Conservation (phyloP, 2,329 filamentous ascomycete genomes). For the Malbranchea cinnamomea region DNA sequence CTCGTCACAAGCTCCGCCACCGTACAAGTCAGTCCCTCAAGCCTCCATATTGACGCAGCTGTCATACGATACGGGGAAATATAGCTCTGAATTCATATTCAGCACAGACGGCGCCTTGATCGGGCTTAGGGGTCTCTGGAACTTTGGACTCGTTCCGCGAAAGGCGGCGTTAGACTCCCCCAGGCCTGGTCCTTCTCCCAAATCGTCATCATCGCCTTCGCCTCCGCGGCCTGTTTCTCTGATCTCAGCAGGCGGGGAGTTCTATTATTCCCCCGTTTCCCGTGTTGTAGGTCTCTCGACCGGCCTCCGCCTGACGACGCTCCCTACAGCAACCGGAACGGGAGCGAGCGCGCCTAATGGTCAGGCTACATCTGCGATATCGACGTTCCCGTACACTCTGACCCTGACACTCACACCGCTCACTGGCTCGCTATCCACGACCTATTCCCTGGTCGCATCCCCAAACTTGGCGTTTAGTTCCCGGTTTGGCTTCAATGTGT, state of each 20-base stretch:
- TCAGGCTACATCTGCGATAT: constrained; percentile 24
- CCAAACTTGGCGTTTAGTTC: constrained; percentile 72
- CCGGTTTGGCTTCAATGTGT: constrained; percentile 92
- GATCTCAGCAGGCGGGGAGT: constrained; percentile 79
- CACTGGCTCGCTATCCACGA: constrained; percentile 84
- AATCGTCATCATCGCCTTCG: constrained; percentile 45
- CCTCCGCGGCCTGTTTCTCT: no score
- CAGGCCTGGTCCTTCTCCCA: no score
- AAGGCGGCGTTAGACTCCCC: constrained; percentile 9
- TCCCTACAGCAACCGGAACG: constrained; percentile 40
- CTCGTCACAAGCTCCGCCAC: constrained; percentile 24
- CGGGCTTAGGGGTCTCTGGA: constrained; percentile 79
- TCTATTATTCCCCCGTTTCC: constrained; percentile 91
- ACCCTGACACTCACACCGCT: constrained; percentile 86
- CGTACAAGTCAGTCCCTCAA: constrained; percentile 30
- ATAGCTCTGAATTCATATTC: constrained; percentile 76
- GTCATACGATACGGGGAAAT: constrained; percentile 67
- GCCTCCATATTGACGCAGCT: constrained; percentile 31
- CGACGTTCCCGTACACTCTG: constrained; percentile 81
- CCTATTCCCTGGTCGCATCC: constrained; percentile 80
- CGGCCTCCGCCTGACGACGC: constrained; percentile 75
- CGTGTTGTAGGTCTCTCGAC: constrained; percentile 86
- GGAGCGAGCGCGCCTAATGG: constrained; percentile 11
- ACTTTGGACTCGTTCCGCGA: constrained; percentile 60
- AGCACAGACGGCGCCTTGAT: constrained; percentile 85